Evolutionary conservation across 2,329 filamentous ascomycete species (phyloP).

Genomic region (Aspergillus persii): DNA sequence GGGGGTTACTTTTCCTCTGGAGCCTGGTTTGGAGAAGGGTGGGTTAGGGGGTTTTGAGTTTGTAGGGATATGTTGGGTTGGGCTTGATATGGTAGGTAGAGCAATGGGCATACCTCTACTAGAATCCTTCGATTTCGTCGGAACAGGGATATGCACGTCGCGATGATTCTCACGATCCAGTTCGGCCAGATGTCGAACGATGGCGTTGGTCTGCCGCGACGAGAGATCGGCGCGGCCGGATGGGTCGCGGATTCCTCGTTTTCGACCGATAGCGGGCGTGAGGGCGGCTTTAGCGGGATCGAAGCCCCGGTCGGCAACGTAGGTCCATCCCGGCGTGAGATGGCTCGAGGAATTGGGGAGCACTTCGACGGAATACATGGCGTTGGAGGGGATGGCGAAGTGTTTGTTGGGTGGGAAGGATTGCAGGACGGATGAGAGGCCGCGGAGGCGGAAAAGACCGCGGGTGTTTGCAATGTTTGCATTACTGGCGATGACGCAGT

Average conservation of each 20-base stretch:
- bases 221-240: conserved; percentile 62
- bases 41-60: neutral
- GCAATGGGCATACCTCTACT: conserved; percentile 33
- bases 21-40: conserved; percentile 16
- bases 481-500: conserved; percentile 6
- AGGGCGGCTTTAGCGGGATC: conserved; percentile 55
- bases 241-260: conserved; percentile 66
- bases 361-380: conserved; percentile 75
- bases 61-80: neutral
- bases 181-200: conserved; percentile 76
- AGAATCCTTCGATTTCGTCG: conserved; percentile 52
- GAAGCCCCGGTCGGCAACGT: conserved; percentile 73
- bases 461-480: neutral
- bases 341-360: conserved; percentile 68
- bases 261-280: conserved; percentile 58
- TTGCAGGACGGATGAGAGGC: neutral
- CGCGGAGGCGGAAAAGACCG: neutral
- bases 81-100: neutral
- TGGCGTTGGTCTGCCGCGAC: conserved; percentile 78
- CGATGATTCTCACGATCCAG: conserved; percentile 76
- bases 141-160: conserved; percentile 70
- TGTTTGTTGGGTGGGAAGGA: neutral
- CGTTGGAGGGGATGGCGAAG: neutral
- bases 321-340: conserved; percentile 83
- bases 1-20: conserved; percentile 43